phyloP scores from a whole-genome alignment of 2,329 filamentous ascomycete species.

The Blastomyces silverae region DNA sequence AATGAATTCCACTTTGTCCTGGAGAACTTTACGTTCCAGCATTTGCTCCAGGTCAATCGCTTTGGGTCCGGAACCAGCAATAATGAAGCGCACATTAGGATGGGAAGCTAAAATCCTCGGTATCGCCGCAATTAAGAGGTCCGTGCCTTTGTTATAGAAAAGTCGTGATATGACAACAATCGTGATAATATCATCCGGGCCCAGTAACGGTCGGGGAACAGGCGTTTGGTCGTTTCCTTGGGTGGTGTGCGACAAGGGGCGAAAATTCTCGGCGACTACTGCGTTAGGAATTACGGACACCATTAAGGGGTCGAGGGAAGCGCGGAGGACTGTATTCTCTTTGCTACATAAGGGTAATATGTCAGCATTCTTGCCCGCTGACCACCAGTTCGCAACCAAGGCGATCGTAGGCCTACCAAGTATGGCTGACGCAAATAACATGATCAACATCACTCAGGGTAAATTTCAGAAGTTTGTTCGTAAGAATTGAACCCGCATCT shows the following conservation, averaged over 20 bases:
- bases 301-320: conserved; percentile 90
- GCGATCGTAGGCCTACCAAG: conserved; percentile 56
- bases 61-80: conserved; percentile 91
- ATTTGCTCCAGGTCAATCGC: conserved; percentile 98
- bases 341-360: conserved; percentile 54
- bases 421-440: conserved; percentile 97
- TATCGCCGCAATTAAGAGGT: conserved; percentile 92
- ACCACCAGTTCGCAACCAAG: background rate
- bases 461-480: conserved; percentile 96
- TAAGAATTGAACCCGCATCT: conserved; percentile 89
- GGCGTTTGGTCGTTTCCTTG: conserved; percentile 31
- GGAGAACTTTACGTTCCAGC: conserved; percentile 88
- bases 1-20: conserved; percentile 87
- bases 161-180: conserved; percentile 96
- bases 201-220: conserved; percentile 60
- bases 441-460: conserved; percentile 94
- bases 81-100: conserved; percentile 92
- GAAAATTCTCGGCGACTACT: conserved; percentile 93
- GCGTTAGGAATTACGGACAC: conserved; percentile 98
- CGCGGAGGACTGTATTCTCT: conserved; percentile 92
- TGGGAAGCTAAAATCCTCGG: conserved; percentile 84
- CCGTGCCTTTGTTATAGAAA: conserved; percentile 98
- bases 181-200: conserved; percentile 79
- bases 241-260: conserved; percentile 55
- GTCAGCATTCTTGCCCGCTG: background rate